A percentile compares a stretch with the other conserved stretches of the same genome.
Evolutionary conservation across 306 rosid species (phyloP).

Genomic region (Vigna unguiculata): DNA sequence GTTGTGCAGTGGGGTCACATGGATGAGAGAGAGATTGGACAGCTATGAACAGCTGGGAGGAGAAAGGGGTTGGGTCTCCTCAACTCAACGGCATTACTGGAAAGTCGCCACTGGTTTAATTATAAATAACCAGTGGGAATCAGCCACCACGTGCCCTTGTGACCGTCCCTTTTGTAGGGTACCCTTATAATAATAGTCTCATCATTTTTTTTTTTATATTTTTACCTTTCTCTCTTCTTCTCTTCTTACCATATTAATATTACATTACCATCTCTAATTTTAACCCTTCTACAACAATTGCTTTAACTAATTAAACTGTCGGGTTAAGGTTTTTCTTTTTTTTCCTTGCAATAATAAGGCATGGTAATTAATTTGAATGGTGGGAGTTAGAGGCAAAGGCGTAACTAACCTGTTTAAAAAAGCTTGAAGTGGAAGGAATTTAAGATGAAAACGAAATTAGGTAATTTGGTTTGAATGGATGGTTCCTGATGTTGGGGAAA

Average conservation of each 20-base stretch:
- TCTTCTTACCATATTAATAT: not conserved
- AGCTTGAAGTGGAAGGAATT: conserved; percentile 7
- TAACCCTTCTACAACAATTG: not conserved
- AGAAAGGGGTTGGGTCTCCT: conserved; percentile 60
- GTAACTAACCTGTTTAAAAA: conserved; percentile 7
- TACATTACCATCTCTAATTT: conserved; percentile 29
- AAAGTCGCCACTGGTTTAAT: conserved; percentile 63
- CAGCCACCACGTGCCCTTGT: conserved; percentile 78
- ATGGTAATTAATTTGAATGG: not conserved
- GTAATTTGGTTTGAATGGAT: conserved; percentile 34
- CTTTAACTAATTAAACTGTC: not conserved
- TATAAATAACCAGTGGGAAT: conserved; percentile 52
- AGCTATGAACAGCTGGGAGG: conserved; percentile 81
- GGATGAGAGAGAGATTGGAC: conserved; percentile 62
- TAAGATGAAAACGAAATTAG: conserved; percentile 31
- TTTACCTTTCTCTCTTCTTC: conserved; percentile 4
- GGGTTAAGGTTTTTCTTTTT: no score
- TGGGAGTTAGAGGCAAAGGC: not conserved
- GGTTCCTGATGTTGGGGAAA: not conserved
- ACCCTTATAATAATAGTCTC: conserved; percentile 40
- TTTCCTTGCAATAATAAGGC: conserved; percentile 12
- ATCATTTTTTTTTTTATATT: conserved; percentile 12
- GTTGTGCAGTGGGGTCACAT: conserved; percentile 59
- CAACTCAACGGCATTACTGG: conserved; percentile 77
- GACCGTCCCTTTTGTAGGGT: conserved; percentile 51